Evolutionary conservation across 2,329 filamentous ascomycete genomes (phyloP).

Genomic region (Exophiala aquamarina): DNA sequence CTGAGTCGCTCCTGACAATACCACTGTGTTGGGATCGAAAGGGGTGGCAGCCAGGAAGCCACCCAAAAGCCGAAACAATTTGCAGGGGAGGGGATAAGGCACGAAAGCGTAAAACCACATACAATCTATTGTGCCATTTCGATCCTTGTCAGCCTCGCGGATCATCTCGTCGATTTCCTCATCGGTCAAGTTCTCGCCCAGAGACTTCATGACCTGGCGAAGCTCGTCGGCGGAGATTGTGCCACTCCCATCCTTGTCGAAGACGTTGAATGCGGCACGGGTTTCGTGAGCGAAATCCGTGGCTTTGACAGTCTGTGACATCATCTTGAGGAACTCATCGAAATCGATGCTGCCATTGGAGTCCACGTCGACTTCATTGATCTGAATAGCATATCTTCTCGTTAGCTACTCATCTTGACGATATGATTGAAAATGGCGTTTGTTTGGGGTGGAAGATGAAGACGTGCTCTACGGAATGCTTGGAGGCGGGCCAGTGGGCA

Average conservation of each 20-base stretch:
- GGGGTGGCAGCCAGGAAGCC: no score
- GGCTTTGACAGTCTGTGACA: conserved; percentile 63
- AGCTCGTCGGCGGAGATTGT: conserved; percentile 65
- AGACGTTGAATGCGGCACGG: conserved; percentile 63
- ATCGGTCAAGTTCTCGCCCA: conserved; percentile 65
- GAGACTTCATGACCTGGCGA: conserved; percentile 62
- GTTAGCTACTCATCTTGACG: no score
- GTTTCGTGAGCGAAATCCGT: conserved; percentile 65
- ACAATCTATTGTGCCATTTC: conserved; percentile 66
- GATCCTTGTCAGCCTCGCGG: conserved; percentile 63
- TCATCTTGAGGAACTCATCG: conserved; percentile 66
- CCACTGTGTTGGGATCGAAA: no score
- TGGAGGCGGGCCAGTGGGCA: no score
- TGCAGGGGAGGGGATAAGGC: no score
- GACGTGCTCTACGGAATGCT: no score
- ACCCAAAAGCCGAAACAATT: no score
- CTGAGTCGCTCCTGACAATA: no score
- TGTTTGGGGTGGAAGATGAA: no score
- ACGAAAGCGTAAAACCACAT: conserved; percentile 29
- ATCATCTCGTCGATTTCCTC: conserved; percentile 68
- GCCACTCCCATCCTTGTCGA: conserved; percentile 65
- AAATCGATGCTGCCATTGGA: conserved; percentile 67
- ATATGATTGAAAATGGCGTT: no score
- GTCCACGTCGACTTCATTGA: conserved; percentile 66
- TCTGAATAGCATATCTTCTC: no score